Evolutionary conservation across 176 grass and related monocot genomes (phyloP).

Genomic region (Secale cereale): DNA sequence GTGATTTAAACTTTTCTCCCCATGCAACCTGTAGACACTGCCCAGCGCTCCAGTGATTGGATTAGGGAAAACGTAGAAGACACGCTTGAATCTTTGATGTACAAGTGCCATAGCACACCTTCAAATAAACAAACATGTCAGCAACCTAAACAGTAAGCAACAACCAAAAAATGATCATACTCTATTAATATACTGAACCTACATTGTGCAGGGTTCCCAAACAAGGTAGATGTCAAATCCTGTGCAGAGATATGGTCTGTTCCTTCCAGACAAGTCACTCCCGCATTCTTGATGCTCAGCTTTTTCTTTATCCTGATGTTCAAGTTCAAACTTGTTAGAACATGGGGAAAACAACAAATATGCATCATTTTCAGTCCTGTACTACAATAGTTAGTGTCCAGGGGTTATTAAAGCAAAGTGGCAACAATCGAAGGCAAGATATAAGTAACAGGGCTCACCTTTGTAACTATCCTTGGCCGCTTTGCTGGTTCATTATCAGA

Average conservation of each 20-base stretch:
- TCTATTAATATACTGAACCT: conserved; percentile 17
- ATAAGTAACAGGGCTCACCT: conserved; percentile 37
- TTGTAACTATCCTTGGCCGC: conserved; percentile 54
- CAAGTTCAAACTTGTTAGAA: conserved; percentile 1
- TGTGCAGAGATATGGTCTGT: conserved; percentile 85
- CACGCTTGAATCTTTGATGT: conserved; percentile 81
- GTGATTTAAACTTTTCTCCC: conserved; percentile 94
- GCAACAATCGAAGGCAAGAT: background rate
- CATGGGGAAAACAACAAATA: background rate
- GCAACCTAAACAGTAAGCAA: background rate
- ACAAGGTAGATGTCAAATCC: conserved; percentile 88
- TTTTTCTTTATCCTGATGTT: conserved; percentile 35
- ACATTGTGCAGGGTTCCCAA: conserved; percentile 94
- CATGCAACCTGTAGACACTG: conserved; percentile 68
- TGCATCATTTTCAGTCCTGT: background rate
- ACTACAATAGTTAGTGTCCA: background rate
- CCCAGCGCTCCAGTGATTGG: conserved; percentile 54
- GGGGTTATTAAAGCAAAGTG: background rate
- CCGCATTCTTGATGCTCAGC: conserved; percentile 9
- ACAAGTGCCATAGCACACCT: conserved; percentile 98
- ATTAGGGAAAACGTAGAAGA: conserved; percentile 86
- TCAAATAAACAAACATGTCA: background rate
- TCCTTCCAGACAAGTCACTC: conserved; percentile 33
- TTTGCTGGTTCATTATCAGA: conserved; percentile 55
- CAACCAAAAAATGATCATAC: background rate